Evolutionary conservation across 371 early-diverging fungal genomes (phyloP).

Genomic region (Haplosporangium sp.): DNA sequence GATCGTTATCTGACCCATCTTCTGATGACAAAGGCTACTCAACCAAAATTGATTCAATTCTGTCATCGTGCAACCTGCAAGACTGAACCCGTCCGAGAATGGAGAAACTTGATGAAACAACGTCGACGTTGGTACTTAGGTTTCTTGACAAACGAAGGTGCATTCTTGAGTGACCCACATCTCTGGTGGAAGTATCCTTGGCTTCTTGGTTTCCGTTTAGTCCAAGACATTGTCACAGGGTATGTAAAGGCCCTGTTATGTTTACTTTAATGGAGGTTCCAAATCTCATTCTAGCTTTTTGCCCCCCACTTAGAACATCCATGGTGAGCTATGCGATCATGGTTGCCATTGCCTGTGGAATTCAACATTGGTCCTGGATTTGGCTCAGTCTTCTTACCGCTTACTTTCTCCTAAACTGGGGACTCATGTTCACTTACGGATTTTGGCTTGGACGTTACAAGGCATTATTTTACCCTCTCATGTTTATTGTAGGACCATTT

Average conservation of each 20-base stretch:
- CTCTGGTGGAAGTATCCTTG: conserved; percentile 36
- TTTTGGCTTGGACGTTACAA: conserved; percentile 34
- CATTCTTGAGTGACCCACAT: conserved; percentile 33
- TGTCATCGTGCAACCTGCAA: conserved; percentile 93
- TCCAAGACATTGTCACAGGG: conserved; percentile 31
- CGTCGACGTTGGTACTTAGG: conserved; percentile 81
- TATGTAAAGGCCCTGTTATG: no score
- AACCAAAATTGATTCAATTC: conserved; percentile 91
- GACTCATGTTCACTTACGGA: conserved; percentile 28
- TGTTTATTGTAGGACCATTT: conserved; percentile 36
- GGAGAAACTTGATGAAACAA: conserved; percentile 87
- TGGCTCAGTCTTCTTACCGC: conserved; percentile 19
- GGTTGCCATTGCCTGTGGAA: conserved; percentile 12
- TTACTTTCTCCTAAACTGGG: conserved; percentile 28
- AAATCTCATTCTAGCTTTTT: no score
- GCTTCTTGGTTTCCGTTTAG: conserved; percentile 25
- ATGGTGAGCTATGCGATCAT: conserved; percentile 25
- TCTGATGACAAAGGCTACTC: conserved; percentile 96
- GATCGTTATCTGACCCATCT: conserved; percentile 94
- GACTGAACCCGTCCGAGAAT: conserved; percentile 96
- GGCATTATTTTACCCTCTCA: conserved; percentile 27
- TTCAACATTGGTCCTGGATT: conserved; percentile 14
- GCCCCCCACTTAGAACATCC: neutral
- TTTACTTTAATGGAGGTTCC: no score
- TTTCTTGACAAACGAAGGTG: conserved; percentile 42